Base-by-base conservation (phyloP, 305 asterid species). In the Fraxinus greggii region DNA sequence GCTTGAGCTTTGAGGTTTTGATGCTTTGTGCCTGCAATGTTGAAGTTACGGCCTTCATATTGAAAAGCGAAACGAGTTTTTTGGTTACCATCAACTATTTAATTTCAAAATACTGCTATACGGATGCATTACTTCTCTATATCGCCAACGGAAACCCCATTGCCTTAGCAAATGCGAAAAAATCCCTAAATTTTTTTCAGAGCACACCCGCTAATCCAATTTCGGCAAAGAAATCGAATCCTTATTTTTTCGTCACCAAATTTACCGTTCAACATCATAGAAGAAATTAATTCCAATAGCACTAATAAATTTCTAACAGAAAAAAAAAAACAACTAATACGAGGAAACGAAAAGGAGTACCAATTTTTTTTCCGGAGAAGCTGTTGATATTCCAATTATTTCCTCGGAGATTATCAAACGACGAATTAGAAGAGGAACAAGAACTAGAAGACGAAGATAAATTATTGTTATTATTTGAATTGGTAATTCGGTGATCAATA, bases 21-120 rank as follows among this genome's bases (percentile, higher is more conserved):
- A 75, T 70, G 84, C 83, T 87, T 89, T 75, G 86, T 80, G 76
- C 97, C 98, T 95, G 86, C 83, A 81, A 82, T 51, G 75, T 38
- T 70, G 24, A 70, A 15, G 24, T 21, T 70, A 15, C 3, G 31
- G 24, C 73, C 74, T 10, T 67, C 21, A 13, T 12, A 13, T 21
- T 67, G 74, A 12, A 67, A 1, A 12, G 28, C 17, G 35, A 28
- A 28, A 28, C 3, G 35, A 26, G 19, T 12, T 26, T 28, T 67
- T 12, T 1, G 35, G 74, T 29, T 29, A 67, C 74, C 32, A 28
- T 67, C 74, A 28, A 67, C 74, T 67, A 28, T 28, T 67, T 67
- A 28, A n/a, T 32, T 70, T n/a, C 4, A 31, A 29, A 29, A 17
- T 5, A 31, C 42, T 12, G 23, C 42, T 24, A 61, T 3, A 61